Percentiles rank a stretch among this genome's conserved stretches.
phyloP scores from a whole-genome alignment of 2,329 filamentous ascomycete genomes.

The Lachnellula suecica region DNA sequence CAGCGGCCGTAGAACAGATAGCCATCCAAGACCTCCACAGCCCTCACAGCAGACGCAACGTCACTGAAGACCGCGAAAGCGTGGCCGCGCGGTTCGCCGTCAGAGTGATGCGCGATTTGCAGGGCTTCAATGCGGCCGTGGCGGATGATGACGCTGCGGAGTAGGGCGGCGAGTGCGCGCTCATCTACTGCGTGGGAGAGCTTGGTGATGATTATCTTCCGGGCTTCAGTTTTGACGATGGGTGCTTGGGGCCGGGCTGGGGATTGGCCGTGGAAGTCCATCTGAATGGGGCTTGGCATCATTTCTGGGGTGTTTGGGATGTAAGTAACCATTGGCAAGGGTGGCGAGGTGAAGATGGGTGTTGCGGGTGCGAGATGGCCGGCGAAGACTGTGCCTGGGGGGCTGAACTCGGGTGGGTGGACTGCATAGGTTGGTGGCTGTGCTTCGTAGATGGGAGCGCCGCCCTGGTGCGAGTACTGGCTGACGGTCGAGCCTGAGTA shows the following conservation, averaged over 20 bases:
- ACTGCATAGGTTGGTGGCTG: not conserved
- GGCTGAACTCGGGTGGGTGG: not conserved
- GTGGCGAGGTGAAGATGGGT: conserved; percentile 3
- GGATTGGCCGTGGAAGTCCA: not conserved
- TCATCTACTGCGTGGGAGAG: conserved; percentile 8
- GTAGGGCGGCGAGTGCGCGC: conserved; percentile 7
- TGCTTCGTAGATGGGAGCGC: not conserved
- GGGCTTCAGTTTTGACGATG: conserved; percentile 14
- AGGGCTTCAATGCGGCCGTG: conserved; percentile 8
- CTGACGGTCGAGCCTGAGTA: not conserved
- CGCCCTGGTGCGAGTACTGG: not conserved
- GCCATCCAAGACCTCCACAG: not conserved
- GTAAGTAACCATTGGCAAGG: not conserved
- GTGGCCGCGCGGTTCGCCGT: conserved; percentile 16
- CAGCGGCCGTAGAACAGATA: not conserved
- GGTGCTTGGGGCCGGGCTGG: not conserved
- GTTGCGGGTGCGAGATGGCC: conserved; percentile 5
- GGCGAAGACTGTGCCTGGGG: conserved; percentile 6
- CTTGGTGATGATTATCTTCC: conserved; percentile 25
- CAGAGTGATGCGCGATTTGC: conserved; percentile 12
- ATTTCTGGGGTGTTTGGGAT: not conserved
- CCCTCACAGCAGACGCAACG: not conserved
- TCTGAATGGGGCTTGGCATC: not conserved
- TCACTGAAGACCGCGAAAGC: conserved; percentile 20
- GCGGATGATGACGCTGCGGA: not conserved